Conservation (phyloP, 345 rosid species). For the Brassica carinata region DNA sequence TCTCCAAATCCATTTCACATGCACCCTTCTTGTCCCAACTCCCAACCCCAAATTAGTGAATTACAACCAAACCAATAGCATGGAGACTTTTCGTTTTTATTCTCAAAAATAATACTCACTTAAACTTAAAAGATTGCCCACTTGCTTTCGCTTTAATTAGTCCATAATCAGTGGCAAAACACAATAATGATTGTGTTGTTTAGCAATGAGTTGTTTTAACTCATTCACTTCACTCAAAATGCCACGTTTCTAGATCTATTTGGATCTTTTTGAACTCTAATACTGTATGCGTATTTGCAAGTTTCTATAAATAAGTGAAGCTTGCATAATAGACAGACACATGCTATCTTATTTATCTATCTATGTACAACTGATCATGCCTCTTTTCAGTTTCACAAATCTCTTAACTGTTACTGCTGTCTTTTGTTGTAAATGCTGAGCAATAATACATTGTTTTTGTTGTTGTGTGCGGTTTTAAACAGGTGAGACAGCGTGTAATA, state of each 20-base stretch:
- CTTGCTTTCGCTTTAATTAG: slow-evolving; percentile 14
- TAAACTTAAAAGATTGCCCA: neutral
- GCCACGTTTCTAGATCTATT: neutral
- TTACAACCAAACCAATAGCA: neutral
- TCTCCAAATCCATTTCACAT: slow-evolving; percentile 31
- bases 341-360: neutral
- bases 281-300: neutral
- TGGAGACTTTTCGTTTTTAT: neutral
- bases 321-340: neutral
- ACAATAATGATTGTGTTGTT: slow-evolving; percentile 15
- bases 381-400: neutral
- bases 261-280: neutral
- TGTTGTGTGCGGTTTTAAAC: neutral
- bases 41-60: neutral
- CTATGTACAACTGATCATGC: neutral
- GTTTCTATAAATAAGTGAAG: neutral
- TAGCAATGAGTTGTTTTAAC: slow-evolving; percentile 2
- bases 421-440: neutral
- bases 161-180: neutral
- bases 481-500: slow-evolving; percentile 5
- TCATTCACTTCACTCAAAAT: neutral
- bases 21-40: slow-evolving; percentile 1
- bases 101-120: neutral
- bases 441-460: neutral
- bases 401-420: neutral